phyloP scores from a whole-genome alignment of 1,284 basidiomycete genomes.

The Malassezia sympodialis region DNA sequence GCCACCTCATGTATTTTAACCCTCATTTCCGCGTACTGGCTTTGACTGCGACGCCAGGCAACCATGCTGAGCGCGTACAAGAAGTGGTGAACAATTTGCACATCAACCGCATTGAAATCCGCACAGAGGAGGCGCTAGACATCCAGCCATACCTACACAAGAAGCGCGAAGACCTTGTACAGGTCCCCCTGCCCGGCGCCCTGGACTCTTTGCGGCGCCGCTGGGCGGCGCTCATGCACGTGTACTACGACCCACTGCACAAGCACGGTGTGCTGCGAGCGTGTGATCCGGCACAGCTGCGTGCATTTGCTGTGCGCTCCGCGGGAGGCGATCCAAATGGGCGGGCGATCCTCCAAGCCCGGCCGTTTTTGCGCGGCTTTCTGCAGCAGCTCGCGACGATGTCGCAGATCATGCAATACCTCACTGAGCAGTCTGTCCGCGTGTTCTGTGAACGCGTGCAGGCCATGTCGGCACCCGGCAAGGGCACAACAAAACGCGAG shows the following conservation, averaged over 20 bases:
- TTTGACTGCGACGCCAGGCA: conserved; percentile 87
- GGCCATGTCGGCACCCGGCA: conserved; percentile 46
- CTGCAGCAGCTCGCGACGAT: conserved; percentile 28
- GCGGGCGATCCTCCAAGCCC: conserved; percentile 13
- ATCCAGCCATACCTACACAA: conserved; percentile 75
- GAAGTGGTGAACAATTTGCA: conserved; percentile 86
- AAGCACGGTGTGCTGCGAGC: conserved; percentile 28
- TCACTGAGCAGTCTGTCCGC: conserved; percentile 62
- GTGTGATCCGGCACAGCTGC: conserved; percentile 30
- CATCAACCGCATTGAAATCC: conserved; percentile 87
- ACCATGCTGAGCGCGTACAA: conserved; percentile 76
- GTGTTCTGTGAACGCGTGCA: conserved; percentile 48
- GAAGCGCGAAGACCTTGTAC: conserved; percentile 54
- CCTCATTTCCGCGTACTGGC: conserved; percentile 86
- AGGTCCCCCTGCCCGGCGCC: conserved; percentile 30
- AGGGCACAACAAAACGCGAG: conserved; percentile 43
- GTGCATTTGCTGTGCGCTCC: conserved; percentile 32
- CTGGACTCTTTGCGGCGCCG: conserved; percentile 37
- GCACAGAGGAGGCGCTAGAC: conserved; percentile 83
- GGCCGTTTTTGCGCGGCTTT: conserved; percentile 20
- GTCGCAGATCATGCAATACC: conserved; percentile 37
- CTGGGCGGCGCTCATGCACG: conserved; percentile 46
- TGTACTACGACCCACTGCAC: conserved; percentile 29
- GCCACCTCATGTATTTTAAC: conserved; percentile 82
- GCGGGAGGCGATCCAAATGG: conserved; percentile 16